Evolutionary conservation across 192 early-diverging fungal species (phyloP), one percentile per base, ranked within the genome.

Genomic region (Diversispora epigaea): DNA sequence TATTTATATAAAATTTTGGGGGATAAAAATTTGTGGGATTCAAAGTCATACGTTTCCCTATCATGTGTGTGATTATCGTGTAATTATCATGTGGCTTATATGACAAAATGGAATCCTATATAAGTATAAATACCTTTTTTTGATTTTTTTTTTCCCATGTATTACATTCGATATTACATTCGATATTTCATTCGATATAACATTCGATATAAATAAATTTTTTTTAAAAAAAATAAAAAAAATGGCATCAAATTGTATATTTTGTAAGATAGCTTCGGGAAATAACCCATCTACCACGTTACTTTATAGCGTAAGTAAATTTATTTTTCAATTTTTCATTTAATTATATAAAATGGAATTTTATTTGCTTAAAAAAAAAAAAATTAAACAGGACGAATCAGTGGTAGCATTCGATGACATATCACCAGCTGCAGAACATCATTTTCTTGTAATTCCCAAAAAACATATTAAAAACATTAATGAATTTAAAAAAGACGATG

Each of bases 331-430:
- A 8, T 43, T 45, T 19, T 65, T 45, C 17, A 21, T 68, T 19
- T 21, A 12, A 47, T 9, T 66, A 46, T 43, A 66, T n/a, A 17
- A 10, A 47, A 47, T 5, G 11, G 46, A 47, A 12, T 9, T 19
- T 47, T 12, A 25, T 8, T n/a, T 68, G 15, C 32, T 19, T n/a
- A 49, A 10, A 63, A 11, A 55, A 50, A 1, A 52, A 40, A 22
- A 49, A 44, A 2, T 7, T 0, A 22, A 32, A 71, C 54, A 83
- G 81, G 81, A 83, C 39, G 61, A 83, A 0, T 21, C 69, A 0
- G 74, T 83, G 47, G 79, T 77, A 40, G 79, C 81, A 12, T 83
- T 83, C 40, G 19, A 80, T 4, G 81, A 83, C 39, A 78, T 78
- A 66, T 80, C 66, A 14, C 81, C 81, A 15, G 74, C 79, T 15